phyloP scores from a whole-genome alignment of 306 rosid species.

The Citrullus colocynthis region DNA sequence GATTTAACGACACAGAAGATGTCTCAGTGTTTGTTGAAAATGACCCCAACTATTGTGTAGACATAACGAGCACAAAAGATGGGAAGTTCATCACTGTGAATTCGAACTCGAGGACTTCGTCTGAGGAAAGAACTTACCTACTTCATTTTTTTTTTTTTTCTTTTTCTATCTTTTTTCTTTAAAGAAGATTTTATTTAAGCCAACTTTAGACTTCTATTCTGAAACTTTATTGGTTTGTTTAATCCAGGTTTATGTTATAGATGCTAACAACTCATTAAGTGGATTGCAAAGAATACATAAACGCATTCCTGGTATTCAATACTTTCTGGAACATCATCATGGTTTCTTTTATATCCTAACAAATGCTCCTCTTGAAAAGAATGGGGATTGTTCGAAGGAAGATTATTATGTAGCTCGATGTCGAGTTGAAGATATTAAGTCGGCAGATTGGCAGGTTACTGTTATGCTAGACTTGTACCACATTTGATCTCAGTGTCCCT shows the following conservation, averaged over 20 bases:
- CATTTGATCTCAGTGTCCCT: not conserved
- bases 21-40: slow-evolving; percentile 50
- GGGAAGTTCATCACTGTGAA: slow-evolving; percentile 96
- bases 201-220: slow-evolving; percentile 9
- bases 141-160: slow-evolving; percentile 14
- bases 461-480: slow-evolving; percentile 6
- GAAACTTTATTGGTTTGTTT: slow-evolving; percentile 21
- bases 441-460: slow-evolving; percentile 56
- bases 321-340: slow-evolving; percentile 80
- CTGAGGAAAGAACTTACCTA: slow-evolving; percentile 76
- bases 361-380: slow-evolving; percentile 52
- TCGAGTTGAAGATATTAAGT: slow-evolving; percentile 42
- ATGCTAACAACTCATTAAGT: slow-evolving; percentile 46
- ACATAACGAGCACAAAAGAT: slow-evolving; percentile 87
- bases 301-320: slow-evolving; percentile 64
- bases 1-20: slow-evolving; percentile 26
- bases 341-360: slow-evolving; percentile 77
- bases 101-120: slow-evolving; percentile 98
- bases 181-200: not conserved
- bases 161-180: not conserved
- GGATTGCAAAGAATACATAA: slow-evolving; percentile 49
- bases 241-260: slow-evolving; percentile 70
- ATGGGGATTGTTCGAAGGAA: slow-evolving; percentile 35
- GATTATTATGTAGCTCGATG: slow-evolving; percentile 65
- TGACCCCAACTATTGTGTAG: slow-evolving; percentile 77